phyloP scores from a whole-genome alignment of 352 stramenopile genomes.

The Phytophthora syringae region DNA sequence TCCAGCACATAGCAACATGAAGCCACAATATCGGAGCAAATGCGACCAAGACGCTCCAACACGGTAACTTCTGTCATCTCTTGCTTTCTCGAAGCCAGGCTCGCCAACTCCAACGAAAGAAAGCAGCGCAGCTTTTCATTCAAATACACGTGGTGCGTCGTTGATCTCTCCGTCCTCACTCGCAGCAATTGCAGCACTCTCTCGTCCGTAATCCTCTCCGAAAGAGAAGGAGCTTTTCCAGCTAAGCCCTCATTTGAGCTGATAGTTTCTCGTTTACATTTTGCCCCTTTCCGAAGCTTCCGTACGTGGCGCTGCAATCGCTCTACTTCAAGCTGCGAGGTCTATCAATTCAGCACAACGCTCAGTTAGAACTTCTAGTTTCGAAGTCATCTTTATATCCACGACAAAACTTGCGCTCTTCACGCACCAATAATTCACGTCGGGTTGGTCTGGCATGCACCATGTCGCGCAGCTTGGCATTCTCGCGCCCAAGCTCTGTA shows the following conservation, averaged over 20 bases:
- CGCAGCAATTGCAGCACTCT: conserved; percentile 32
- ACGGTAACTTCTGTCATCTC: conserved; percentile 10
- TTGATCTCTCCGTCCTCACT: conserved; percentile 25
- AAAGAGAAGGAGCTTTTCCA: conserved; percentile 17
- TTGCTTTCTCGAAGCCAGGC: conserved; percentile 4
- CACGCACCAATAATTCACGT: conserved; percentile 33
- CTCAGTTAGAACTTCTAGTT: not conserved
- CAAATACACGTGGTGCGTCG: conserved; percentile 29
- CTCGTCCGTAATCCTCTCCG: conserved; percentile 36
- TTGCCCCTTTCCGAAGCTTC: conserved; percentile 10
- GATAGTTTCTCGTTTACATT: not conserved
- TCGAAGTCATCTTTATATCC: not conserved
- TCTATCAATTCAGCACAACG: conserved; percentile 13
- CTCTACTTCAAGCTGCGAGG: conserved; percentile 35
- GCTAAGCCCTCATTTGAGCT: not conserved
- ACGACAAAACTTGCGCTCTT: not conserved
- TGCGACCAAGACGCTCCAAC: conserved; percentile 25
- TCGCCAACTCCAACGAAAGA: conserved; percentile 25
- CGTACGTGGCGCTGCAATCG: conserved; percentile 24
- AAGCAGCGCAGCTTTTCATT: conserved; percentile 35
- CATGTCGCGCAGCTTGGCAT: conserved; percentile 39
- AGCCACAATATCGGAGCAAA: conserved; percentile 45
- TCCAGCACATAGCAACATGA: conserved; percentile 37
- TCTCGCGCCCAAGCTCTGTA: conserved; percentile 33
- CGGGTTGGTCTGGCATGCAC: conserved; percentile 33